Base-by-base conservation (phyloP, 768 basidiomycete genomes). In the Mycena indigotica region DNA sequence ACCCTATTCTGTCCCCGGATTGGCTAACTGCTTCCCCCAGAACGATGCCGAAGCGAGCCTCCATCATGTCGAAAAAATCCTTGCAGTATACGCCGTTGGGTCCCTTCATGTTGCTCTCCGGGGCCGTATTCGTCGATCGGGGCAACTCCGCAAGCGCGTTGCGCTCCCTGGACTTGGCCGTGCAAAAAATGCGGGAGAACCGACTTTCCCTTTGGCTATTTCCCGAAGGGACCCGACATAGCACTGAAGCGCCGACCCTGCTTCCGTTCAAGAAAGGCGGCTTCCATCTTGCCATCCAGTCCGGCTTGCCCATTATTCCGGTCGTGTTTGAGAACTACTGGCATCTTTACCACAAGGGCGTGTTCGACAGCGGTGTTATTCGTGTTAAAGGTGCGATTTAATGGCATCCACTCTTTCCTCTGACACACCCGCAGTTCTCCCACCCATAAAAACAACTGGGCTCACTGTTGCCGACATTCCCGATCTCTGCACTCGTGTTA, bases 231-330 rank as follows among this genome's bases (percentile, higher is more conserved):
- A 99, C 97, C 12, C 85, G 96, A 30, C 85, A 92, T 41, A 82
- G 82, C 56, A 80, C 81, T 21, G 77, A 86, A 60, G 73, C 79
- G 28, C 82, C 89, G 6, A 80, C 83, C 28, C 74, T 99, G 69
- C 79, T 91, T 4, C 89, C 93, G 2, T 88, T 99, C 79, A 99
- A 99, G 80, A 99, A 98, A 73, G 97, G 97, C 38, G 95, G 94
- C 3, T 98, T 98, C 80, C 95, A 98, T 70, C 82, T 98, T 50
- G 97, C 97, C 26, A 81, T 98, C 24, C 88, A 95, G 73, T 87
- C 93, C 13, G 86, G 89, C 28, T 82, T 98, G 45, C 96, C 97
- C 5, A 88, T 99, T 66, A 83, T 92, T 28, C 96, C 97, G 5
- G 83, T 99, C 51, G 88, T 98, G 2, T 85, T 86, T 51, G 94